These are phyloP conservation scores for Aspergillus baeticus DNA, from an alignment of 495 filamentous ascomycete genomes.

Conservation along the genomic window DNA sequence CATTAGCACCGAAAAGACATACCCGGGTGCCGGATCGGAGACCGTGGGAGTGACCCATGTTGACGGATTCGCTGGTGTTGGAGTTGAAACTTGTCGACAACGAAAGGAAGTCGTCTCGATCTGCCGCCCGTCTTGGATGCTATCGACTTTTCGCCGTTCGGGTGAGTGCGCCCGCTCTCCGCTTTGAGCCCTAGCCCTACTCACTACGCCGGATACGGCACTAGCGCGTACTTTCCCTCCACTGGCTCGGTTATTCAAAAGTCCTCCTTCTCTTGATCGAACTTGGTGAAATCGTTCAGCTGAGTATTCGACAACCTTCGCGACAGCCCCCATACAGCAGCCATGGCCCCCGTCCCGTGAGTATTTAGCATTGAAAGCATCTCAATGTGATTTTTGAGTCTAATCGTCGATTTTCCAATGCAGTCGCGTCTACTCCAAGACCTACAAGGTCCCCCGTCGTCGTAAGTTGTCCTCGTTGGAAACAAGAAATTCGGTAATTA, in stretches of 20 bases:
- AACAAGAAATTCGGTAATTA: slow-evolving; percentile 4
- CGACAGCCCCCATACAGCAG: slow-evolving; percentile 44
- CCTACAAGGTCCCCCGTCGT: slow-evolving; percentile 89
- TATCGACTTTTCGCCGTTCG: slow-evolving; percentile 16
- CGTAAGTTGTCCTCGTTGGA: slow-evolving; percentile 41
- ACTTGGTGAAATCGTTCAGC: slow-evolving; percentile 24
- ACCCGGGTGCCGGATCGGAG: slow-evolving; percentile 89
- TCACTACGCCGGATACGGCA: slow-evolving; percentile 19
- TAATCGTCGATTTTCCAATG: slow-evolving; percentile 29
- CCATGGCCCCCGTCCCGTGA: slow-evolving; percentile 55
- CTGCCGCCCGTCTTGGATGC: slow-evolving; percentile 25
- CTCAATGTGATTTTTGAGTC: slow-evolving; percentile 24
- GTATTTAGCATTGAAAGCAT: slow-evolving; percentile 23
- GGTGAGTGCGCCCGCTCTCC: slow-evolving; percentile 28
- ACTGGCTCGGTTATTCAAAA: slow-evolving; percentile 26
- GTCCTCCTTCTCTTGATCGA: slow-evolving; percentile 17
- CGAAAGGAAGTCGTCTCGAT: slow-evolving; percentile 23
- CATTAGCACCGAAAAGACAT: slow-evolving; percentile 34
- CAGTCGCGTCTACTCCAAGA: slow-evolving; percentile 87
- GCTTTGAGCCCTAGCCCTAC: slow-evolving; percentile 21
- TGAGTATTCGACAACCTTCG: slow-evolving; percentile 29
- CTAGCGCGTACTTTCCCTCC: background rate
- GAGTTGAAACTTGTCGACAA: slow-evolving; percentile 45
- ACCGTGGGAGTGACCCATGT: slow-evolving; percentile 97
- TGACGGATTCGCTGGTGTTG: slow-evolving; percentile 51